These are phyloP conservation scores for Axilococcus clingmanii DNA, from an alignment of 139 green algal genomes.

Conservation along the genomic window DNA sequence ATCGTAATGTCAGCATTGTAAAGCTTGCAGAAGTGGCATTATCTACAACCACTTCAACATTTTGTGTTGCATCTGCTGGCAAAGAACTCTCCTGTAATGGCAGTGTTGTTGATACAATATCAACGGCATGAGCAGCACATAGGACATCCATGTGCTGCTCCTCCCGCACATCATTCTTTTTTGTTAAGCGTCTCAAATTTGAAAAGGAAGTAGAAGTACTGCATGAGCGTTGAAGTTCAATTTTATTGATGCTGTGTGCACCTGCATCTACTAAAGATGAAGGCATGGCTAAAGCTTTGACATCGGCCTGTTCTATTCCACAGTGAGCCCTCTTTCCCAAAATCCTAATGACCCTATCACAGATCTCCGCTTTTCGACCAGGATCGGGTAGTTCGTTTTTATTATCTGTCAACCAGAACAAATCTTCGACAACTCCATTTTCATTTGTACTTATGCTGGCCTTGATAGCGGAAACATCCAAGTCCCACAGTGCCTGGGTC, in stretches of 20 bases:
- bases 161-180: no score
- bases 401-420: conserved; percentile 69
- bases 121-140: neutral
- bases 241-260: neutral
- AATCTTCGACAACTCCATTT: conserved; percentile 42
- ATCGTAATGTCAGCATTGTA: conserved; percentile 49
- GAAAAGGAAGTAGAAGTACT: conserved; percentile 2
- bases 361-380: conserved; percentile 36
- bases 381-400: conserved; percentile 30
- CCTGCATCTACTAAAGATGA: neutral
- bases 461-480: conserved; percentile 14
- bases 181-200: neutral
- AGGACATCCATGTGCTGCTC: neutral
- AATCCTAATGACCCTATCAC: conserved; percentile 37
- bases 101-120: neutral
- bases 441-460: conserved; percentile 1
- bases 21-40: conserved; percentile 44
- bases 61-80: neutral
- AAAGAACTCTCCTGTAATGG: neutral
- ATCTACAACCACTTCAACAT: conserved; percentile 45
- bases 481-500: conserved; percentile 55
- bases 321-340: conserved; percentile 25
- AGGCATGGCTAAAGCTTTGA: neutral
- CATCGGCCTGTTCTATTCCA: conserved; percentile 1
- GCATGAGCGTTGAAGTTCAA: conserved; percentile 5